A percentile compares a stretch with the other conserved stretches of the same genome.
These are phyloP conservation scores for Rhytidhysteron rufulum DNA, from an alignment of 2,329 filamentous ascomycete species.

Conservation along the genomic window DNA sequence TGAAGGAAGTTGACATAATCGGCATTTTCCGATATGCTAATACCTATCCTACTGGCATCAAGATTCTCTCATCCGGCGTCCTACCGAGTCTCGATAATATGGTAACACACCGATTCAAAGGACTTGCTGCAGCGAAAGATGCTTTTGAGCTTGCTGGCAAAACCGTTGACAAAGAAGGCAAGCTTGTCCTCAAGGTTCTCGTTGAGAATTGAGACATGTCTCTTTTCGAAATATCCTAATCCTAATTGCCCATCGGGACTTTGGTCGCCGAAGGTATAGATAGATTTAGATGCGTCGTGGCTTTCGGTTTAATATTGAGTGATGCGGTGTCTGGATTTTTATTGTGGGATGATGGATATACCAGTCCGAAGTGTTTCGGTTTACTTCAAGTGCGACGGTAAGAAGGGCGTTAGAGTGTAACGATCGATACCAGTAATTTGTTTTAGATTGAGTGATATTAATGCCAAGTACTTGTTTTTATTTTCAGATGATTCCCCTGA, in stretches of 20 bases:
- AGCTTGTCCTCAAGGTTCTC: conserved; percentile 52
- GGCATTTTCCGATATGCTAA: conserved; percentile 56
- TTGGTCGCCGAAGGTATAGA: background rate
- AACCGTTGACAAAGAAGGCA: conserved; percentile 49
- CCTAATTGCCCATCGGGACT: too few relatives aligned
- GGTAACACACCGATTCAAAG: conserved; percentile 50
- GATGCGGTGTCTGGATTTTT: background rate
- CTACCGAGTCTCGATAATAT: conserved; percentile 49
- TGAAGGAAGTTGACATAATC: conserved; percentile 55
- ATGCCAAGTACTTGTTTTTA: too few relatives aligned
- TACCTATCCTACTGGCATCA: conserved; percentile 54
- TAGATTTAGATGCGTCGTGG: background rate
- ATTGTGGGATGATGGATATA: background rate
- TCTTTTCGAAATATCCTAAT: too few relatives aligned
- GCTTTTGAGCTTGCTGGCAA: conserved; percentile 51
- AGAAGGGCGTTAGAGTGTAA: too few relatives aligned
- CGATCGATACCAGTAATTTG: too few relatives aligned
- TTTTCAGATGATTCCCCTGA: too few relatives aligned
- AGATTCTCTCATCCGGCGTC: conserved; percentile 48
- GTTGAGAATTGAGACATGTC: conserved; percentile 22
- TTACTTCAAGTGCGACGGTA: background rate
- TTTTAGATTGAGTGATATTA: too few relatives aligned
- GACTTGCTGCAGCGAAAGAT: conserved; percentile 46
- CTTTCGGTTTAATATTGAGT: background rate
- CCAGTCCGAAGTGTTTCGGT: background rate